Evolutionary conservation across 768 basidiomycete genomes (phyloP).

Genomic region (Boletus reticulatus): DNA sequence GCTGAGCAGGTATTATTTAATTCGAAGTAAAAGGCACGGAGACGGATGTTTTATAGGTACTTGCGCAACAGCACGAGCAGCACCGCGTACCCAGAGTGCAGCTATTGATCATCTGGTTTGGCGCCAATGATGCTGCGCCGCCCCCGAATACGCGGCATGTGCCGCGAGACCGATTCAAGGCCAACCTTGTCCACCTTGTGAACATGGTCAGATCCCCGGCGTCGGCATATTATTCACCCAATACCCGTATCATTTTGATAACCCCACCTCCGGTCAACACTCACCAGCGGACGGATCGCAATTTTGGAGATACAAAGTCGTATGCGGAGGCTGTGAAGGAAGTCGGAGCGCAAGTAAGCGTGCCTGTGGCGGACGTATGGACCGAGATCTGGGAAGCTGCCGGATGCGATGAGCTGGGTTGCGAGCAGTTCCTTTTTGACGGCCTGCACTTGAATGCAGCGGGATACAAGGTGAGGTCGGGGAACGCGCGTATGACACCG

Average conservation of each 20-base stretch:
- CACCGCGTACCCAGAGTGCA: constrained; percentile 56
- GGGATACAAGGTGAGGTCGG: constrained; percentile 64
- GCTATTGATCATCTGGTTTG: constrained; percentile 86
- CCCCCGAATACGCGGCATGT: constrained; percentile 70
- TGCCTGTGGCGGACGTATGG: constrained; percentile 77
- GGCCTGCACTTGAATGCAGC: constrained; percentile 77
- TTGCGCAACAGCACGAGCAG: constrained; percentile 52
- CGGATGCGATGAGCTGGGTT: constrained; percentile 53
- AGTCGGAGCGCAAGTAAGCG: constrained; percentile 51
- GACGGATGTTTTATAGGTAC: constrained; percentile 39
- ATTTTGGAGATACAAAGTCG: constrained; percentile 55
- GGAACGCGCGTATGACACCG: background rate
- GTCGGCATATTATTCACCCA: constrained; percentile 65
- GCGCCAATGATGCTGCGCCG: constrained; percentile 83
- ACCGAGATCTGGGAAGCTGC: constrained; percentile 68
- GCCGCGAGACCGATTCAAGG: constrained; percentile 59
- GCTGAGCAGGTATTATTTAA: constrained; percentile 58
- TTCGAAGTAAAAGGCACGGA: background rate
- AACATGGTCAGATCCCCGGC: constrained; percentile 56
- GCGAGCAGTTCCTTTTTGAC: constrained; percentile 59
- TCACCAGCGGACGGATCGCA: constrained; percentile 51
- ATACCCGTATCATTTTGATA: constrained; percentile 75
- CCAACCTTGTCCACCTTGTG: constrained; percentile 65
- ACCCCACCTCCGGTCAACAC: constrained; percentile 85
- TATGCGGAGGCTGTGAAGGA: constrained; percentile 73